Conservation (phyloP, 371 early-diverging fungal species). For the Circinella minor region DNA sequence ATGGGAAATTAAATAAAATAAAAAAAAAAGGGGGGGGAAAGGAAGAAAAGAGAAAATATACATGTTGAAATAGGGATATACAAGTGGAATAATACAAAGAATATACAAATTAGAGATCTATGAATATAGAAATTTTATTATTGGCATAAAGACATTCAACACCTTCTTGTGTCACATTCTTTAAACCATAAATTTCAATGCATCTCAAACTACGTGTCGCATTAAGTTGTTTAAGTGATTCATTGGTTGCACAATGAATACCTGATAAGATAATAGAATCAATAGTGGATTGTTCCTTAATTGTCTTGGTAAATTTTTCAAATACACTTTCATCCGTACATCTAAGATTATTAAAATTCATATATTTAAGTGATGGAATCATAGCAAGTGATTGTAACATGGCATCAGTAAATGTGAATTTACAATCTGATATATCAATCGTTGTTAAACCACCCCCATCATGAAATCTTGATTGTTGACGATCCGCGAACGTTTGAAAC, state of each 20-base stretch:
- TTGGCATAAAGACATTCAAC: slow-evolving; percentile 1
- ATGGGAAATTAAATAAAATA: not conserved
- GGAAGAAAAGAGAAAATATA: not conserved
- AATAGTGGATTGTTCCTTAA: not conserved
- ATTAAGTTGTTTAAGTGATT: not conserved
- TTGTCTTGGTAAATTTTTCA: not conserved
- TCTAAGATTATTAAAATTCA: not conserved
- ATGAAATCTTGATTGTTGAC: not conserved
- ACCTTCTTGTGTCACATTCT: not conserved
- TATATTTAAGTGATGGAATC: not conserved
- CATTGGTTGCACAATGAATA: not conserved
- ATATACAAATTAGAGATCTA: not conserved
- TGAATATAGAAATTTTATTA: slow-evolving; percentile 2
- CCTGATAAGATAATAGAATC: not conserved
- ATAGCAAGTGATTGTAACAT: not conserved
- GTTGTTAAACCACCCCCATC: not conserved
- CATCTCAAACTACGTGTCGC: not conserved
- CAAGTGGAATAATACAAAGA: not conserved
- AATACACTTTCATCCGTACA: not conserved
- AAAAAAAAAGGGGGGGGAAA: not conserved
- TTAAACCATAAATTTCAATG: not conserved
- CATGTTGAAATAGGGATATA: not conserved
- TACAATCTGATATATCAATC: slow-evolving; percentile 1
- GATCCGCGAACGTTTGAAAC: not conserved
- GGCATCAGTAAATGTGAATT: not conserved